A percentile compares a stretch with the other conserved stretches of the same genome.
Evolutionary conservation across 164 flowering plant species (phyloP).

Genomic region (Liriodendron chinense): DNA sequence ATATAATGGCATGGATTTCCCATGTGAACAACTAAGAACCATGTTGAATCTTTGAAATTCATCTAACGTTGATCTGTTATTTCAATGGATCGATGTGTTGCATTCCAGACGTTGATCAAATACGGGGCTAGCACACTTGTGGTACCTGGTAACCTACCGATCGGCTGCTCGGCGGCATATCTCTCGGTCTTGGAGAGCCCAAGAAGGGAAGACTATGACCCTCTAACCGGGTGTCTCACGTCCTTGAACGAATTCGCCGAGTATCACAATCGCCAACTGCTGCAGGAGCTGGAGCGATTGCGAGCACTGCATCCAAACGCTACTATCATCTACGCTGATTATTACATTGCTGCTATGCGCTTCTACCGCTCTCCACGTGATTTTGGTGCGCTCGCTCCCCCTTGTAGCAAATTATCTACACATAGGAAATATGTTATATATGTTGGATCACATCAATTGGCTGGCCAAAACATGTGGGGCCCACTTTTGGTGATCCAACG

Average conservation of each 20-base stretch:
- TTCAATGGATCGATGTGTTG: too few species aligned
- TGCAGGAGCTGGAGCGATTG: background rate
- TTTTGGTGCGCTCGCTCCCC: background rate
- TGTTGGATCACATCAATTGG: too few species aligned
- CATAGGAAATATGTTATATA: too few species aligned
- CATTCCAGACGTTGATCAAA: background rate
- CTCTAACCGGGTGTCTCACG: background rate
- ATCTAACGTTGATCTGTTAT: too few species aligned
- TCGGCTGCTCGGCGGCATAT: conserved; percentile 2
- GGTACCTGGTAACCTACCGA: background rate
- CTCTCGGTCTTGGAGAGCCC: background rate
- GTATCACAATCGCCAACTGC: conserved; percentile 2
- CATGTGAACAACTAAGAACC: too few species aligned
- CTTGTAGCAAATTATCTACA: too few species aligned
- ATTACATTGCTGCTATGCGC: background rate
- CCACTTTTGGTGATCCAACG: too few species aligned
- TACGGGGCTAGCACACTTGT: background rate
- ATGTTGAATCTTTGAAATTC: too few species aligned
- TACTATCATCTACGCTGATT: background rate
- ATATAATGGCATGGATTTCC: too few species aligned
- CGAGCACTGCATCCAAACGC: background rate
- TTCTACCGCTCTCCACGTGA: background rate
- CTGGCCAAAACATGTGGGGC: too few species aligned
- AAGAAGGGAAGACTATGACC: background rate
- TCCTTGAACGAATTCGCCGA: background rate